These are phyloP conservation scores for Trichoderma aggressivum DNA, from an alignment of 2,329 filamentous ascomycete species.

Conservation along the genomic window DNA sequence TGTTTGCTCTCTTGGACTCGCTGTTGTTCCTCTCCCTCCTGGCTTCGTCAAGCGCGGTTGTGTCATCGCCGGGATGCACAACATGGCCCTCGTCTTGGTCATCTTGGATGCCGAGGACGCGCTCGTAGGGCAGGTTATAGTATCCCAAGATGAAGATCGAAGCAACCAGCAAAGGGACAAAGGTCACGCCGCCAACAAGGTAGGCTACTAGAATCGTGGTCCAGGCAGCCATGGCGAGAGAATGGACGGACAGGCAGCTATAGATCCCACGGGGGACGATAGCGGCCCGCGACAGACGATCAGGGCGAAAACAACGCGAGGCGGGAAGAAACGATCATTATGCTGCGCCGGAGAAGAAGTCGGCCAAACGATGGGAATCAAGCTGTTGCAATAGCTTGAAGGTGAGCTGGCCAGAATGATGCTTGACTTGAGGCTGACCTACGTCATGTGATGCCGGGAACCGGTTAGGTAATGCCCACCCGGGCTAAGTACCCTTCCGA, in stretches of 20 bases:
- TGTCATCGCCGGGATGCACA: conserved; percentile 61
- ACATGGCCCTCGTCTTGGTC: conserved; percentile 39
- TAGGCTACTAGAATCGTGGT: conserved; percentile 68
- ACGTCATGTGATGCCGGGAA: conserved; percentile 11
- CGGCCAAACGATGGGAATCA: not conserved
- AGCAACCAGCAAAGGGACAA: conserved; percentile 68
- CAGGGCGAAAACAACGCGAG: conserved; percentile 6
- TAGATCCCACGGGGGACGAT: not conserved
- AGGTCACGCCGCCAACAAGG: conserved; percentile 81
- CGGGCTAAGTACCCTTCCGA: not conserved
- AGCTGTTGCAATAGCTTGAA: not conserved
- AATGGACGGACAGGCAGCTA: not conserved
- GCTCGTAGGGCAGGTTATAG: conserved; percentile 59
- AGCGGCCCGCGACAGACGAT: conserved; percentile 4
- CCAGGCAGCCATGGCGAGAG: conserved; percentile 44
- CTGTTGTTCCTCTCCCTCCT: conserved; percentile 53
- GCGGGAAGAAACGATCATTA: not conserved
- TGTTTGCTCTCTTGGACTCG: conserved; percentile 53
- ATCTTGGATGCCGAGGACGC: conserved; percentile 35
- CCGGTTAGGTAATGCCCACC: not conserved
- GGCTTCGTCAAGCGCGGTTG: conserved; percentile 58
- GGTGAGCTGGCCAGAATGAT: conserved; percentile 12
- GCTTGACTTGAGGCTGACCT: conserved; percentile 3
- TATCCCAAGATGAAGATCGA: conserved; percentile 64
- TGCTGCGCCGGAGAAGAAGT: not conserved